Conservation (phyloP, 106 monocot genomes). For the Dendrobium chrysotoxum region DNA sequence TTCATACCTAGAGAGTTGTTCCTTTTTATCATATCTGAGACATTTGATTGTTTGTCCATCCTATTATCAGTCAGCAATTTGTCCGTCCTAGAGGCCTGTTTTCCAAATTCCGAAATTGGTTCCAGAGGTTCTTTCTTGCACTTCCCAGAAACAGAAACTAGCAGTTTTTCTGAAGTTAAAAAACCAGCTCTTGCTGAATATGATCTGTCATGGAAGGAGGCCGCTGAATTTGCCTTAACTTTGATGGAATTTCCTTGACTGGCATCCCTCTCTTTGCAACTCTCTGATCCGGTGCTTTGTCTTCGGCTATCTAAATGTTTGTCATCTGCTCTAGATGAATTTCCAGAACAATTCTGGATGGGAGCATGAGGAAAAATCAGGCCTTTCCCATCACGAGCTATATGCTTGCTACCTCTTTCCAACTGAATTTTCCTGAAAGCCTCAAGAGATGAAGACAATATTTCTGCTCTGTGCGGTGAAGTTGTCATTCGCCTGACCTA, state of each 20-base stretch:
- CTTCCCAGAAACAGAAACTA: constrained; percentile 18
- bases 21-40: constrained; percentile 28
- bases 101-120: constrained; percentile 50
- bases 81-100: constrained; percentile 37
- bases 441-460: constrained; percentile 96
- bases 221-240: constrained; percentile 29
- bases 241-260: constrained; percentile 16
- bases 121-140: constrained; percentile 37
- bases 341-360: constrained; percentile 9
- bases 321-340: constrained; percentile 9
- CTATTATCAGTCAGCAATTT: constrained; percentile 37
- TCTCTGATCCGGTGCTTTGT: constrained; percentile 20
- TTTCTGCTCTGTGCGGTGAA: constrained; percentile 88
- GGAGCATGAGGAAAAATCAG: constrained; percentile 14
- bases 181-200: constrained; percentile 11
- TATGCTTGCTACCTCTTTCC: constrained; percentile 43
- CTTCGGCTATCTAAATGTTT: constrained; percentile 12
- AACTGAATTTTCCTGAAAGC: constrained; percentile 87
- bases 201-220: constrained; percentile 12
- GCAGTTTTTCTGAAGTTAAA: constrained; percentile 13
- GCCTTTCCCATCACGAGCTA: constrained; percentile 26
- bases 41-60: constrained; percentile 36
- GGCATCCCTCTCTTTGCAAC: constrained; percentile 14
- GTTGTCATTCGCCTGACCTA: constrained; percentile 94
- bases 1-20: constrained; percentile 26